Evolutionary conservation across 2,329 filamentous ascomycete species (phyloP).

Genomic region (Fonsecaea pedrosoi): DNA sequence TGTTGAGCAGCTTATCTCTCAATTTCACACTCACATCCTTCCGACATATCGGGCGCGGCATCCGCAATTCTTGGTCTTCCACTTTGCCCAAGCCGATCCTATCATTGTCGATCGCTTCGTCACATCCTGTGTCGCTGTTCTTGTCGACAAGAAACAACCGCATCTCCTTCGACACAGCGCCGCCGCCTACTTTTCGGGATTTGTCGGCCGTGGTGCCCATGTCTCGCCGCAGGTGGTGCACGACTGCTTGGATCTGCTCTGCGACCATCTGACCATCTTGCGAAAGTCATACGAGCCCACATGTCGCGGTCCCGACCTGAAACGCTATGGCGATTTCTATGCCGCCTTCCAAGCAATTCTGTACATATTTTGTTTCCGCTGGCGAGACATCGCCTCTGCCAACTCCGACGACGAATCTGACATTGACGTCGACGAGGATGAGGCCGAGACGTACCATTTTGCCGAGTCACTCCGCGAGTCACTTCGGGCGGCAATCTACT

Average conservation of each 20-base stretch:
- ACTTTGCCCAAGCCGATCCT: constrained; percentile 85
- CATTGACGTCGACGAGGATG: constrained; percentile 59
- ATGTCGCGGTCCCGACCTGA: constrained; percentile 84
- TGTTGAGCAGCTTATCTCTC: constrained; percentile 79
- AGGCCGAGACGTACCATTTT: constrained; percentile 78
- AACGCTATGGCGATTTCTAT: constrained; percentile 84
- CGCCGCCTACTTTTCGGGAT: constrained; percentile 90
- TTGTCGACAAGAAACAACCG: constrained; percentile 72
- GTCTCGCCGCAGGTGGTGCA: constrained; percentile 78
- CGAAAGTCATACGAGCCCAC: constrained; percentile 73
- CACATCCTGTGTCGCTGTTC: constrained; percentile 74
- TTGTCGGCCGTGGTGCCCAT: constrained; percentile 86
- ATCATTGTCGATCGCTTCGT: constrained; percentile 82
- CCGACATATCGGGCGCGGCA: constrained; percentile 91
- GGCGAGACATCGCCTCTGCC: constrained; percentile 78
- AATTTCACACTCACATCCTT: constrained; percentile 86
- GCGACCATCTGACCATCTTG: constrained; percentile 76
- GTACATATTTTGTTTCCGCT: constrained; percentile 97
- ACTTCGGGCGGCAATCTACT: constrained; percentile 79
- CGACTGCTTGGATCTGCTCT: constrained; percentile 79
- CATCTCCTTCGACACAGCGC: constrained; percentile 81
- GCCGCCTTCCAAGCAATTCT: constrained; percentile 85
- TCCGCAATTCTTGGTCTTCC: constrained; percentile 94
- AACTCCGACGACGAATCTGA: constrained; percentile 61
- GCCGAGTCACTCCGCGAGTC: constrained; percentile 74